phyloP scores from a whole-genome alignment of 148 eudicot species.

The Suaeda aralocaspica region DNA sequence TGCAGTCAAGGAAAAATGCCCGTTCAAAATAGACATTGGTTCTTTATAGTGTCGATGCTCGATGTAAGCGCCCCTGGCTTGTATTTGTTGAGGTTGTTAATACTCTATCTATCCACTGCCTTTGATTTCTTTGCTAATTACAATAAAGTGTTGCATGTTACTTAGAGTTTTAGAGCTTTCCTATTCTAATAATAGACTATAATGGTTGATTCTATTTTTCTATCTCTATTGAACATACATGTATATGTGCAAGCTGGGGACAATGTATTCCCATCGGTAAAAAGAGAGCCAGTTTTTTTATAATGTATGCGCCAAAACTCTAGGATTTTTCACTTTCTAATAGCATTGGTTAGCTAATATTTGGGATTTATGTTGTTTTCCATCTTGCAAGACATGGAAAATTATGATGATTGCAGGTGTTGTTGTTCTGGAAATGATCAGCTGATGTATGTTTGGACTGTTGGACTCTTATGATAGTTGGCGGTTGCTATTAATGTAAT shows the following conservation, averaged over 20 bases:
- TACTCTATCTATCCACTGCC: background rate
- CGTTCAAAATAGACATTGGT: constrained; percentile 94
- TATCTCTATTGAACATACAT: constrained; percentile 87
- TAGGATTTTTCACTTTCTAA: background rate
- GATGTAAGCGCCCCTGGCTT: constrained; percentile 48
- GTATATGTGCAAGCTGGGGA: constrained; percentile 79
- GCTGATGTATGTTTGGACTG: constrained; percentile 90
- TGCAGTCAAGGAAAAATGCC: constrained; percentile 79
- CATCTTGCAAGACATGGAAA: constrained; percentile 76
- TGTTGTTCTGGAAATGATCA: constrained; percentile 94
- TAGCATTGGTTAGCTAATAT: constrained; percentile 10
- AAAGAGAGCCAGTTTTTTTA: constrained; percentile 95
- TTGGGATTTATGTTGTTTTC: constrained; percentile 12
- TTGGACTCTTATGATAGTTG: constrained; percentile 98
- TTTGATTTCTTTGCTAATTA: background rate
- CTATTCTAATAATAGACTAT: no score
- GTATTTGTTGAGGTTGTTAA: background rate
- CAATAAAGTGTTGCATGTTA: no score
- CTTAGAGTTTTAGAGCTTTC: no score
- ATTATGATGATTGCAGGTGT: constrained; percentile 90
- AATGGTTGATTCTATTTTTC: constrained; percentile 16
- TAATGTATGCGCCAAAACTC: constrained; percentile 49
- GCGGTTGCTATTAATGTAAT: constrained; percentile 88
- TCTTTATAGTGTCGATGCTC: constrained; percentile 89
- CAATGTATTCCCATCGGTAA: constrained; percentile 73